Conservation (phyloP, 192 early-diverging fungal genomes). For the Phycomyces blakesleeanus region DNA sequence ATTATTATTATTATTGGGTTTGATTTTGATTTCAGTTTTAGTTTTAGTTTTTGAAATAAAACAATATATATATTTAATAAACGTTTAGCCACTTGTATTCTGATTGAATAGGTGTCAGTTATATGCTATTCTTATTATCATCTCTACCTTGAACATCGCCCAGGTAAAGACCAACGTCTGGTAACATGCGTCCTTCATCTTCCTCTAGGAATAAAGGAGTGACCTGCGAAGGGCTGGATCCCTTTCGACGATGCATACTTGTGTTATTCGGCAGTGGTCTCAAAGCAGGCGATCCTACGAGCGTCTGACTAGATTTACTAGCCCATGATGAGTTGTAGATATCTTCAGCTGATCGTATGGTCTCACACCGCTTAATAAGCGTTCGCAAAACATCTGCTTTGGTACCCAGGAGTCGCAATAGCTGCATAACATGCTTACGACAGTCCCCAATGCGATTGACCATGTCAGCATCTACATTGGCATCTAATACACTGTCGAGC, state of each 20-base stretch:
- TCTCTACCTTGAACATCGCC: conserved; percentile 66
- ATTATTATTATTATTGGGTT: no score
- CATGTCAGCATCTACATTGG: conserved; percentile 53
- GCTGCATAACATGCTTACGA: conserved; percentile 66
- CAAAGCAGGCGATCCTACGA: no score
- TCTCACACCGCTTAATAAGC: conserved; percentile 56
- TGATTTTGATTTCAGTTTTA: no score
- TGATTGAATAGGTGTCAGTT: no score
- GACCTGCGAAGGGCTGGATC: no score
- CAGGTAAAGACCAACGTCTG: conserved; percentile 72
- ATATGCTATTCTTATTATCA: not conserved
- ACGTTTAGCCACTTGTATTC: not conserved
- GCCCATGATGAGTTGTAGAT: not conserved
- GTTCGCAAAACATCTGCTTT: conserved; percentile 70
- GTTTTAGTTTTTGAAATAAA: no score
- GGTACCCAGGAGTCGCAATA: conserved; percentile 59
- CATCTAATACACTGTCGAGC: conserved; percentile 39
- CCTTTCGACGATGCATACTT: not conserved
- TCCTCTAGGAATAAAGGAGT: not conserved
- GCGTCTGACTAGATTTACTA: no score
- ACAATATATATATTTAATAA: no score
- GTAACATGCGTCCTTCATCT: conserved; percentile 10
- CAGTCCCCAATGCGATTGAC: conserved; percentile 64
- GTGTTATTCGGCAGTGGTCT: not conserved
- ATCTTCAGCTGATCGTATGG: not conserved